These are phyloP conservation scores for Candida qinlingensis DNA, from an alignment of 805 yeast genomes.

Conservation along the genomic window DNA sequence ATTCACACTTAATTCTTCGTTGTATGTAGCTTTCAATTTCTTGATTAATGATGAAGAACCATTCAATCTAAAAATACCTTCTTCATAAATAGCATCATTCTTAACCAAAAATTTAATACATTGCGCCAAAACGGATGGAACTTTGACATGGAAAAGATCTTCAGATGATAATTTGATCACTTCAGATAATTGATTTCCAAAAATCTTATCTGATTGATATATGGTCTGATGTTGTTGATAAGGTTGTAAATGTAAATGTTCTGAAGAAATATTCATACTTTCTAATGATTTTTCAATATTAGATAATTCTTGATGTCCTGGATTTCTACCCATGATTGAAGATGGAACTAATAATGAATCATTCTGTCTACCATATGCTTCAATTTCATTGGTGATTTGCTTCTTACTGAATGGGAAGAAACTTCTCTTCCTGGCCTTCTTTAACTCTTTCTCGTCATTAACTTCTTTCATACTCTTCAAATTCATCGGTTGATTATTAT, in stretches of 20 bases:
- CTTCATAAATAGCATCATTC: constrained; percentile 73
- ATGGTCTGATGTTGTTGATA: background rate
- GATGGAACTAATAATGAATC: too few relatives aligned
- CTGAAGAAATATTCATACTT: constrained; percentile 22
- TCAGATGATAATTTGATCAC: constrained; percentile 50
- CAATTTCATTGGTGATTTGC: constrained; percentile 11
- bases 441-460: constrained; percentile 29
- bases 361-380: constrained; percentile 15
- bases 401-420: constrained; percentile 51
- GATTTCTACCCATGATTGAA: too few relatives aligned
- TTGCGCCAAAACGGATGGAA: constrained; percentile 72
- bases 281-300: constrained; percentile 28
- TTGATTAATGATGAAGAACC: constrained; percentile 80
- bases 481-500: background rate
- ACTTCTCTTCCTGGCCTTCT: constrained; percentile 48
- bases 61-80: constrained; percentile 86
- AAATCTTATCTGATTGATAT: constrained; percentile 36
- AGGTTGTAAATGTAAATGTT: background rate
- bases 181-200: constrained; percentile 57
- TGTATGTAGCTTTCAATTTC: constrained; percentile 63
- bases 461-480: background rate
- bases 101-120: constrained; percentile 64
- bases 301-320: constrained; percentile 8
- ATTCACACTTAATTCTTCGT: constrained; percentile 63
- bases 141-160: constrained; percentile 35